Evolutionary conservation across 208 protist genomes (phyloP), one percentile per base, ranked within the genome.

Genomic region (Acanthamoeba sp.): DNA sequence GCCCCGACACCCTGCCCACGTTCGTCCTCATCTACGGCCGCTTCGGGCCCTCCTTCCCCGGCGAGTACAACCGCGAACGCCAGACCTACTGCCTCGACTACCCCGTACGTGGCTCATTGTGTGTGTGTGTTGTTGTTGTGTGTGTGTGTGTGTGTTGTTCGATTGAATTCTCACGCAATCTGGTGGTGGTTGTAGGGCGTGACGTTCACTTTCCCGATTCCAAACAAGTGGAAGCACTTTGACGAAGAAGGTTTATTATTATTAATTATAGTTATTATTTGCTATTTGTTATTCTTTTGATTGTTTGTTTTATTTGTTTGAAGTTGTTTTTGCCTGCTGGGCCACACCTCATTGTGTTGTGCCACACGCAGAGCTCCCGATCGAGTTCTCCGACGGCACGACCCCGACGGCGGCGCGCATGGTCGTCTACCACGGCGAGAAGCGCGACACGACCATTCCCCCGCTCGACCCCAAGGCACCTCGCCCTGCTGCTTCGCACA

Each of bases 351-450:
- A 18, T 90, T 73, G 12, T 90, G 36, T 55, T 85, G 20, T 59
- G 20, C 27, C 27, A 55, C 22, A 22, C 48, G 20, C 89, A 93
- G 95, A 96, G 18, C 36, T 95, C 38, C 96, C 96, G 7, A 69
- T 95, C 10, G 94, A 96, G 29, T 94, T 97, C 64, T 78, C 93
- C 9, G 96, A 97, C 64, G 89, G 96, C 0, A 89, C 71, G 32
- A 95, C 94, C 40, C 95, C 96, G 9, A 4, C 52, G 5, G 94
- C 91, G 9, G 80, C 82, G 20, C 88, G 94, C 29, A 95, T 97
- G 32, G 71, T 73, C 29, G 27, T 97, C 29, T 97, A 96, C 71
- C 78, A 87, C 64, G 95, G 96, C 42, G 45, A 52, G 14, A 78
- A 94, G 42, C 94, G 22, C 10, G 50, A 52, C 42, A 45, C 73